Evolutionary conservation across 805 yeast genomes (phyloP), one percentile per base, ranked within the genome.

Genomic region (Candida ortonii): DNA sequence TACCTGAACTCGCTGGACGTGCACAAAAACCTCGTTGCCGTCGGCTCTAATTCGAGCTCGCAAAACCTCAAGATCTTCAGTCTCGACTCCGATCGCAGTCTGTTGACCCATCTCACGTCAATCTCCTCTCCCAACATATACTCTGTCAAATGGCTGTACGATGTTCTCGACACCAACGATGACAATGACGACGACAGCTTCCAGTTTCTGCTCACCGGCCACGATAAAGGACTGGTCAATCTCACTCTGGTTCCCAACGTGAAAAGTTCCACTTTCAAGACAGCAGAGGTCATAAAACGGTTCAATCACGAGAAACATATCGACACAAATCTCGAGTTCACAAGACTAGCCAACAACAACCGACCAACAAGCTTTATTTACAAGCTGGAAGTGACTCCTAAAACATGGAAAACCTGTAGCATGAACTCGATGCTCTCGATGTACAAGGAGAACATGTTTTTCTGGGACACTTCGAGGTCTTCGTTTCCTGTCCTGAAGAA

Each of bases 261-360:
- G 7, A 64, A 61, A 5, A 36, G 39, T 18, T 19, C 44, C 2
- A 69, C 50, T 3, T 55, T 61, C 15, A 55, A 69, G 16, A 65
- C 71, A 36, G 96, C 96, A 0, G 86, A 79, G 54, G 81, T 88
- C 14, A 62, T 82, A 42, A 83, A 78, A 53, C 65, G 94, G 23
- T 88, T 80, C 64, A 85, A 85, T 57, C 96, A 88, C 61, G 64
- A 71, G 32, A 80, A 79, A 46, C 88, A 80, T 52, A 56, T 84
- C 35, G 57, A 54, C 19, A 44, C 56, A 13, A 5, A 32, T 13
- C 54, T 52, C 11, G 34, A 43, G 42, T 56, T 27, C 50, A 25
- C 36, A 19, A 57, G 41, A 36, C 62, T 50, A 47, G 53, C 24
- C 49, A 61, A 50, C 33, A 55, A 38, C 33, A 44, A 30, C 36